phyloP scores from a whole-genome alignment of 2,329 filamentous ascomycete genomes.

The Phoma sp. region DNA sequence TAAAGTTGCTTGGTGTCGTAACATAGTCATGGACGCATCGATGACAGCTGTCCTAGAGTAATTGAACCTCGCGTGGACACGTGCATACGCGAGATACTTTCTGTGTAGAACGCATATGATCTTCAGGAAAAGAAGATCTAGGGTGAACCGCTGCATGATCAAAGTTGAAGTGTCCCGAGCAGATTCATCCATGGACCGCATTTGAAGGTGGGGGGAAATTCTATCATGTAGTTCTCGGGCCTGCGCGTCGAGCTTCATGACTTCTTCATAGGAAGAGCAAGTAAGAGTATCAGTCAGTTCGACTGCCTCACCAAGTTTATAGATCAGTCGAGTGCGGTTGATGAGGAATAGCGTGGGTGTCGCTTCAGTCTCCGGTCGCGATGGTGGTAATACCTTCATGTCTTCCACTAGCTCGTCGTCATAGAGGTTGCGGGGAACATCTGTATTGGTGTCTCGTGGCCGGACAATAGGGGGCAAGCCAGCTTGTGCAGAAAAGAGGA shows the following conservation, averaged over 20 bases:
- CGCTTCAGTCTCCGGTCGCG: slow-evolving; percentile 70
- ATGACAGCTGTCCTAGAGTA: slow-evolving; percentile 85
- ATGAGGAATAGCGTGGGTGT: slow-evolving; percentile 83
- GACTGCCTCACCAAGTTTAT: slow-evolving; percentile 73
- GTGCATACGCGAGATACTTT: slow-evolving; percentile 78
- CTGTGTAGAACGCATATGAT: slow-evolving; percentile 87
- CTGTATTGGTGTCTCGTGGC: slow-evolving; percentile 75
- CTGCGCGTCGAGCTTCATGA: slow-evolving; percentile 65
- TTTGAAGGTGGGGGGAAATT: slow-evolving; percentile 78
- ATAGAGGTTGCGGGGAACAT: slow-evolving; percentile 77
- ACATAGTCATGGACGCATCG: slow-evolving; percentile 81
- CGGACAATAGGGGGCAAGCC: slow-evolving; percentile 70
- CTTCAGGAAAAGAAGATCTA: slow-evolving; percentile 87
- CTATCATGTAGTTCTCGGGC: slow-evolving; percentile 65
- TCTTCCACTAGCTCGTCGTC: slow-evolving; percentile 79
- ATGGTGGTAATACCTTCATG: slow-evolving; percentile 70
- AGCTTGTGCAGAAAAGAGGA: slow-evolving; percentile 77
- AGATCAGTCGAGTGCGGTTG: slow-evolving; percentile 70
- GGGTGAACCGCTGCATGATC: slow-evolving; percentile 81
- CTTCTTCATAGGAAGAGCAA: slow-evolving; percentile 67
- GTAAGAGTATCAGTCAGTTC: slow-evolving; percentile 67
- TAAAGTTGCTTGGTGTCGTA: slow-evolving; percentile 77
- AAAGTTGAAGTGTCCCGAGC: slow-evolving; percentile 70
- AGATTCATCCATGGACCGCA: slow-evolving; percentile 75
- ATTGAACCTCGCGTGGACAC: slow-evolving; percentile 77